Base-by-base conservation (phyloP, 2,329 filamentous ascomycete genomes). In the Colletotrichum costaricense region DNA sequence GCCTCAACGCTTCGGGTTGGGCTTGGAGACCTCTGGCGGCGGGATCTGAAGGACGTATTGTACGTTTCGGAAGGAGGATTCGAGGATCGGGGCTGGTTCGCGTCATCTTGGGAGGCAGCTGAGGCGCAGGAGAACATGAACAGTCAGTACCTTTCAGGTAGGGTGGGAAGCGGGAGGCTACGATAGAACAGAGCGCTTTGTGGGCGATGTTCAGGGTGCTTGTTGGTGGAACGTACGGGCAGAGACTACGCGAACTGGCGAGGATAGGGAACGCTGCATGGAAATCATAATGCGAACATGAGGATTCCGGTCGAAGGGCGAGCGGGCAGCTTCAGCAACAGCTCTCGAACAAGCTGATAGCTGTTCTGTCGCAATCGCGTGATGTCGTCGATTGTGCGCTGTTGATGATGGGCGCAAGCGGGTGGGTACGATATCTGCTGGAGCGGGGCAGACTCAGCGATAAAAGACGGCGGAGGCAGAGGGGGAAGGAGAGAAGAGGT, bases 191-290 rank as follows among this genome's bases (percentile, higher is more conserved):
- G 14, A 19, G 38, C 38, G 60, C 54, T 69, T 49, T 60, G 38
- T 59, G 55, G 65, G 28, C 56, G 22, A 49, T 22, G n/a, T 42
- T 74, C 14, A 49, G 26, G 24, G 33, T 74, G 73, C 69, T 60
- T 74, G 73, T 72, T 62, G 67, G 56, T 58, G 67, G 54, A 73
- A 92, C 91, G 81, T 91, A 92, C 90, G 87, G 79, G 87, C 84
- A 82, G 88, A 88, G 77, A 87, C 86, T 76, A 87, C 85, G 83
- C 87, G 87, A 82, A 90, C 89, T 78, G 90, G 88, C 81, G 90
- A 91, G 76, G 91, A 92, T 75, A 88, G 84, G 76, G 89, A 90
- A 78, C 88, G 88, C 83, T 91, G 88, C 88, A 90, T 90, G 82
- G 88, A 88, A 81, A 89, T 88, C 87, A 90, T 77, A 71, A 81